Base-by-base conservation (phyloP, 768 basidiomycete species). In the Russula brevipes region DNA sequence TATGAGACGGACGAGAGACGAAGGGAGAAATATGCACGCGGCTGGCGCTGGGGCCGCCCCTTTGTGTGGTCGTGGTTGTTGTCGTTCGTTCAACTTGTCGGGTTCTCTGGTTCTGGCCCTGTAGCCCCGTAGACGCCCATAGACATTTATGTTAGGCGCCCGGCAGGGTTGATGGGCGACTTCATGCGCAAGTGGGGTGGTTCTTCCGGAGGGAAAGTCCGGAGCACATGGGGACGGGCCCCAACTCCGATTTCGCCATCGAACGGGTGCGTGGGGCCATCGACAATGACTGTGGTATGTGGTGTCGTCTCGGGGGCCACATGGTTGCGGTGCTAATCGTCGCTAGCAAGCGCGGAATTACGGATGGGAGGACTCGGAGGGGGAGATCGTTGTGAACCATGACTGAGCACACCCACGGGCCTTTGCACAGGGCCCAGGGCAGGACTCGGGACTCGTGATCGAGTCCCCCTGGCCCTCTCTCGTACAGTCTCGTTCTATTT, bases 401-500 rank as follows among this genome's bases (percentile, higher is more conserved):
- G 24, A 24, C 24, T 24, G 24, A 24, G 24, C 24, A 24, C 24
- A 41, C 17, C 16, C 16, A 54, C 54, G 33, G 41, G 41, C 42
- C 42, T 17, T 31, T 24, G 31, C 11, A 44, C 58, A 59, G 59
- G 59, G 59, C 30, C 59, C 51, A 59, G 59, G 59, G 59, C 35
- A 19, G 56, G 41, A 2, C 36, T 24, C 30, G 24, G 4, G 55
- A 44, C 42, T 14, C 11, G n/a, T 38, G 54, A 56, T 56, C 41
- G 24, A 44, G 42, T 19, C 31, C 30, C 49, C 31, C 14, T 50
- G 7, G 14, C 12, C 16, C 14, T 16, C 31, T 11, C 38, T 39
- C 38, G 6, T 3, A 24, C 24, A 24, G 24, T 24, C 24, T 24
- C 24, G 24, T 24, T 24, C 24, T 24, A 24, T 24, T 24, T 24